Conservation (phyloP, 2,329 filamentous ascomycete species). For the Colletotrichum cuscutae region DNA sequence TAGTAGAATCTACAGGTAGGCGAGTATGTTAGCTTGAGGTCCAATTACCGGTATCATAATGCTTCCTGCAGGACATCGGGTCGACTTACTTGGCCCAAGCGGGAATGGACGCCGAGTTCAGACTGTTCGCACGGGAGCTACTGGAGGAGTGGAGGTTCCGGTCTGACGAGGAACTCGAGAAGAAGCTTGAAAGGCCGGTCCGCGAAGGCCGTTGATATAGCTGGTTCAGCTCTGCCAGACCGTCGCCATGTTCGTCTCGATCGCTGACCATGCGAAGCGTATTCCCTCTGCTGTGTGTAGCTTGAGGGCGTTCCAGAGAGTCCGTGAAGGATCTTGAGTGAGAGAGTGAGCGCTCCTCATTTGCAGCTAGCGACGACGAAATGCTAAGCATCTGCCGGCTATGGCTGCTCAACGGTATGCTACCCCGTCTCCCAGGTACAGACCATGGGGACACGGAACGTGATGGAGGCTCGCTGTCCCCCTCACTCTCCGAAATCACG, state of each 20-base stretch:
- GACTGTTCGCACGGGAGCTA: slow-evolving; percentile 59
- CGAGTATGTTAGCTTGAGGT: slow-evolving; percentile 28
- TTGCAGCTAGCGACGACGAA: slow-evolving; percentile 60
- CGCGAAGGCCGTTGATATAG: slow-evolving; percentile 64
- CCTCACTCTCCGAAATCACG: slow-evolving; percentile 71
- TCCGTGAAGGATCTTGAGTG: slow-evolving; percentile 54
- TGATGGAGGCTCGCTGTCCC: slow-evolving; percentile 59
- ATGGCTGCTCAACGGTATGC: slow-evolving; percentile 60
- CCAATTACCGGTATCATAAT: background rate
- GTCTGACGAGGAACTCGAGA: slow-evolving; percentile 60
- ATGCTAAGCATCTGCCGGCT: slow-evolving; percentile 68
- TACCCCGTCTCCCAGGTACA: slow-evolving; percentile 57
- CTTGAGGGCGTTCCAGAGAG: slow-evolving; percentile 61
- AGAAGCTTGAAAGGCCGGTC: slow-evolving; percentile 61
- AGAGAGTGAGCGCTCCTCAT: slow-evolving; percentile 53
- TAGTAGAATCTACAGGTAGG: slow-evolving; percentile 71
- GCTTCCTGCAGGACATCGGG: background rate
- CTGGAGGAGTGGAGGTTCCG: slow-evolving; percentile 62
- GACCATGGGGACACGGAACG: slow-evolving; percentile 58
- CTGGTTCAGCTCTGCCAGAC: slow-evolving; percentile 68
- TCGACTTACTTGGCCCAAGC: slow-evolving; percentile 62
- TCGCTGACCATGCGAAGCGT: slow-evolving; percentile 61
- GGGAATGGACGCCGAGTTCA: slow-evolving; percentile 58
- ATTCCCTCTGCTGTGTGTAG: slow-evolving; percentile 54
- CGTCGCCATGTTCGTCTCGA: slow-evolving; percentile 73